A percentile compares a stretch with the other conserved stretches of the same genome.
Evolutionary conservation across 306 rosid species (phyloP).

Genomic region (Alnus glutinosa): DNA sequence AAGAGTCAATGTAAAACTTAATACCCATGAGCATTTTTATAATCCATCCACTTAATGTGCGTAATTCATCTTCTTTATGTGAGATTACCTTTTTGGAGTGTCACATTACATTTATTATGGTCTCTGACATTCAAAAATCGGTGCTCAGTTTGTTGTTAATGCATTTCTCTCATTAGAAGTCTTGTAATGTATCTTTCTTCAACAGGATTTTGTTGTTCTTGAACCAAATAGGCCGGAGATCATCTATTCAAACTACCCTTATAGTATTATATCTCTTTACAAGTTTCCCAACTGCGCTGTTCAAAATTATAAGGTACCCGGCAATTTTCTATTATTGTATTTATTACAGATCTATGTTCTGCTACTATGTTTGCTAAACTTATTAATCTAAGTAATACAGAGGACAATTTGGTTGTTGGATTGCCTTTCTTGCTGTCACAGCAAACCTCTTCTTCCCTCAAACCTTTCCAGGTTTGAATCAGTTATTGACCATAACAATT

Average conservation of each 20-base stretch:
- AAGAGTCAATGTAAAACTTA: too few relatives aligned
- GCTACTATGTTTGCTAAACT: not conserved
- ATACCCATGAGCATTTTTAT: too few relatives aligned
- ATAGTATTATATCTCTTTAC: conserved; percentile 37
- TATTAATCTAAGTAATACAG: conserved; percentile 25
- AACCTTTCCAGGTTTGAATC: conserved; percentile 37
- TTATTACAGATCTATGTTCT: conserved; percentile 2
- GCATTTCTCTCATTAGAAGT: not conserved
- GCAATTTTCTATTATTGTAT: not conserved
- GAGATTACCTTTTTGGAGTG: too few relatives aligned
- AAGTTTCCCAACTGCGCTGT: conserved; percentile 43
- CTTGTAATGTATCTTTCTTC: not conserved
- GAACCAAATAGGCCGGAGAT: conserved; percentile 39
- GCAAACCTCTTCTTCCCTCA: conserved; percentile 39
- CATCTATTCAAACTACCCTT: conserved; percentile 37
- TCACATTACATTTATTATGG: not conserved
- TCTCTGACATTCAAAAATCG: not conserved
- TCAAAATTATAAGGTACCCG: conserved; percentile 42
- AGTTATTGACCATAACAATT: not conserved
- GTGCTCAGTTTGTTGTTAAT: not conserved
- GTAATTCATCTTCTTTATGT: too few relatives aligned
- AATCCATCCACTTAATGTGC: too few relatives aligned
- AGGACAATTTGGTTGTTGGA: conserved; percentile 50
- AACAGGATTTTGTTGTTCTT: conserved; percentile 44
- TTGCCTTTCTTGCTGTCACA: conserved; percentile 43